phyloP scores from a whole-genome alignment of 352 stramenopile genomes.

The Phytophthora cactorum region DNA sequence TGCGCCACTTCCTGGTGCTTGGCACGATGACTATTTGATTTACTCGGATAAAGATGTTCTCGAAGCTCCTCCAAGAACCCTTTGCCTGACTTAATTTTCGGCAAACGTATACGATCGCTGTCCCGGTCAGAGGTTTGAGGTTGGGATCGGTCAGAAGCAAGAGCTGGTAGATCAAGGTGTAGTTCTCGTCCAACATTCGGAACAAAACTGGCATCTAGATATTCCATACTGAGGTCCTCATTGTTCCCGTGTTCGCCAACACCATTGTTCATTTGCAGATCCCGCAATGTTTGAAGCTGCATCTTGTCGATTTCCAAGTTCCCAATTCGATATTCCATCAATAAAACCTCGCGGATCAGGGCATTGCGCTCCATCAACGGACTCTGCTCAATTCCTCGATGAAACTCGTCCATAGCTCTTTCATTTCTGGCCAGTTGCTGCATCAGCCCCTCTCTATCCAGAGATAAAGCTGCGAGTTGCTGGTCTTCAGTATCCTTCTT shows the following conservation, averaged over 20 bases:
- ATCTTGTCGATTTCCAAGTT: constrained; percentile 93
- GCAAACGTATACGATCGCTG: constrained; percentile 16
- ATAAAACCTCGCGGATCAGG: constrained; percentile 63
- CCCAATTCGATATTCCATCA: constrained; percentile 90
- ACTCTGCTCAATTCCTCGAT: constrained; percentile 51
- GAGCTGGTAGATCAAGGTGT: constrained; percentile 17
- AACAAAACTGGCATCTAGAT: constrained; percentile 8
- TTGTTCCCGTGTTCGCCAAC: constrained; percentile 32
- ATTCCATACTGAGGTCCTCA: constrained; percentile 13
- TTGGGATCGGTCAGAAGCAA: constrained; percentile 4
- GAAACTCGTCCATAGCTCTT: constrained; percentile 68
- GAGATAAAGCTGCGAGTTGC: constrained; percentile 14
- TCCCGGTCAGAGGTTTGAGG: constrained; percentile 20
- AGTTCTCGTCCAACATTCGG: constrained; percentile 5
- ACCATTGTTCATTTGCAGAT: constrained; percentile 17
- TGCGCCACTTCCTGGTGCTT: constrained; percentile 17
- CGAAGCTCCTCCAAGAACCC: constrained; percentile 37
- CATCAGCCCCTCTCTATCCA: constrained; percentile 25
- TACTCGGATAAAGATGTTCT: constrained; percentile 31
- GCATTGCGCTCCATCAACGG: constrained; percentile 49
- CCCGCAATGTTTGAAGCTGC: constrained; percentile 69
- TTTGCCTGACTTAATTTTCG: constrained; percentile 26
- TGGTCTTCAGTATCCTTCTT: constrained; percentile 9
- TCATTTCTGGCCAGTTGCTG: constrained; percentile 43
- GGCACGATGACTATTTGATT: constrained; percentile 23